phyloP scores from a whole-genome alignment of 495 filamentous ascomycete genomes.

The Penicillium salamii region DNA sequence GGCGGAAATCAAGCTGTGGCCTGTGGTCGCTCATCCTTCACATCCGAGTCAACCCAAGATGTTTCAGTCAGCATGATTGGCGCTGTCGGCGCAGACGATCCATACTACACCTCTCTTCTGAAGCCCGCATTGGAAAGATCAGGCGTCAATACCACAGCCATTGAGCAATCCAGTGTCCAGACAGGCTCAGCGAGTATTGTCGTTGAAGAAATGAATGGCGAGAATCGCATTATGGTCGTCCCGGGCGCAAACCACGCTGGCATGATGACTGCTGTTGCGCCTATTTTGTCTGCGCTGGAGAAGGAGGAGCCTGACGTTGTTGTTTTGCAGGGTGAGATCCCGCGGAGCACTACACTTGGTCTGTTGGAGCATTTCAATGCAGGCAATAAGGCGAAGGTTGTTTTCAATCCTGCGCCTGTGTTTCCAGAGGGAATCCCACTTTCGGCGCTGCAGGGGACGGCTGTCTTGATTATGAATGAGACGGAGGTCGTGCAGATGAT shows the following conservation, averaged over 20 bases:
- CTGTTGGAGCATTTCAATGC: slow-evolving; percentile 54
- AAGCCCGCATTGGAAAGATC: slow-evolving; percentile 19
- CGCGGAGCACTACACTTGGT: slow-evolving; percentile 60
- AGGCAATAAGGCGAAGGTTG: slow-evolving; percentile 6
- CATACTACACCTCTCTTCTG: slow-evolving; percentile 19
- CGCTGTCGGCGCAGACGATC: slow-evolving; percentile 21
- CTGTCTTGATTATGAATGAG: slow-evolving; percentile 79
- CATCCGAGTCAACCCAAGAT: slow-evolving; percentile 14
- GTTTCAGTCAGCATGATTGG: slow-evolving; percentile 24
- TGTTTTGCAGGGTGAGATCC: slow-evolving; percentile 79
- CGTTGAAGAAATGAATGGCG: slow-evolving; percentile 39
- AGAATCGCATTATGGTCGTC: slow-evolving; percentile 76
- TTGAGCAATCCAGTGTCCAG: slow-evolving; percentile 15
- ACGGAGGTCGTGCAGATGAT: slow-evolving; percentile 70
- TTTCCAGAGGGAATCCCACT: slow-evolving; percentile 41
- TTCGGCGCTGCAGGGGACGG: slow-evolving; percentile 56
- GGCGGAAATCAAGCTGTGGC: slow-evolving; percentile 29
- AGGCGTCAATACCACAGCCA: slow-evolving; percentile 16
- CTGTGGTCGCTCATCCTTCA: slow-evolving; percentile 24
- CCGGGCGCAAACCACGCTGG: slow-evolving; percentile 66
- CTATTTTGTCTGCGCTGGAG: slow-evolving; percentile 8
- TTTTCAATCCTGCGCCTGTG: slow-evolving; percentile 71
- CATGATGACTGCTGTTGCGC: slow-evolving; percentile 12
- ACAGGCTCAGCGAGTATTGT: slow-evolving; percentile 27
- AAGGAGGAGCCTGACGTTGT: slow-evolving; percentile 47